Conservation (phyloP, 345 rosid species). For the Luvunga scandens region DNA sequence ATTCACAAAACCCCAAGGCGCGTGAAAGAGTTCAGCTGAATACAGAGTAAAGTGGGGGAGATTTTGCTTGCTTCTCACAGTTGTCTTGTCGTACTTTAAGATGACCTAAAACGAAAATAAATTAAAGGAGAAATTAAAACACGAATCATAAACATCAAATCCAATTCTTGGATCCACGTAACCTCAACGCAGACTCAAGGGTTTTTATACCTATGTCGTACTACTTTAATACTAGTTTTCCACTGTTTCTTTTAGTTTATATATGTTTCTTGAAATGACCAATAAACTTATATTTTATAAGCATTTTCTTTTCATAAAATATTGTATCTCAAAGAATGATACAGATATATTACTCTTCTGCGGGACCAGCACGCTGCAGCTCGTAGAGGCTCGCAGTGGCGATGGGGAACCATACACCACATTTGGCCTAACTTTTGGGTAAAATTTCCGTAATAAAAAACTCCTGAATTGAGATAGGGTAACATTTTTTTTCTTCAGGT, state of each 20-base stretch:
- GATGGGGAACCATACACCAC: too few relatives aligned
- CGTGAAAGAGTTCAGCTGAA: constrained; percentile 1
- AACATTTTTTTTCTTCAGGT: too few relatives aligned
- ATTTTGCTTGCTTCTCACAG: constrained; percentile 1
- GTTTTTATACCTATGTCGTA: constrained; percentile 18
- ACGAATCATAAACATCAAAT: constrained; percentile 35
- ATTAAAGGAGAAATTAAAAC: background rate
- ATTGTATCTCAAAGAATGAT: too few relatives aligned
- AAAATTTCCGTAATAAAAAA: too few relatives aligned
- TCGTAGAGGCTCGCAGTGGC: too few relatives aligned
- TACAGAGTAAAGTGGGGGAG: background rate
- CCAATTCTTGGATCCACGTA: constrained; percentile 33
- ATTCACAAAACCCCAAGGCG: constrained; percentile 6
- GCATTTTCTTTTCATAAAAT: too few relatives aligned
- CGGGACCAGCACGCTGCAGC: too few relatives aligned
- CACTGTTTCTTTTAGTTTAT: background rate
- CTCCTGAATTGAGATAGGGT: too few relatives aligned
- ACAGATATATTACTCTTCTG: too few relatives aligned
- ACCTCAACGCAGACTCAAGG: constrained; percentile 31
- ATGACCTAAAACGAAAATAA: background rate
- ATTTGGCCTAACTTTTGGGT: too few relatives aligned
- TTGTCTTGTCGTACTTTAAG: background rate
- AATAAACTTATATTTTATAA: too few relatives aligned
- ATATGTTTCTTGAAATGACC: too few relatives aligned
- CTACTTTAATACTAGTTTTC: background rate